These are phyloP conservation scores for Ogataea methylovora DNA, from an alignment of 805 yeast species.

Conservation along the genomic window DNA sequence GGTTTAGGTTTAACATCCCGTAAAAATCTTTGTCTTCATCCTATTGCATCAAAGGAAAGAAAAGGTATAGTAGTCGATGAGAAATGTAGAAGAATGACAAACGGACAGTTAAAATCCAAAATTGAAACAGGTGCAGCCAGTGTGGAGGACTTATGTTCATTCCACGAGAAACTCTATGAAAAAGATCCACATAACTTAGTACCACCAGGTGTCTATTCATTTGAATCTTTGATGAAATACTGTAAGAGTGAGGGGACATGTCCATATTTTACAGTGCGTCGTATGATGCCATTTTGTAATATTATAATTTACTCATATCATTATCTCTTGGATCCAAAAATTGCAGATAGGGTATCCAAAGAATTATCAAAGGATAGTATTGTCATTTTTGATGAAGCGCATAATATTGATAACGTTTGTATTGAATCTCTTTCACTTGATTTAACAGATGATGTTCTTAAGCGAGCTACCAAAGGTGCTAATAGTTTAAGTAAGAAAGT, in stretches of 20 bases:
- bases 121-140: conserved; percentile 53
- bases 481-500: conserved; percentile 68
- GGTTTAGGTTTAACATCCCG: conserved; percentile 93
- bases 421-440: conserved; percentile 91
- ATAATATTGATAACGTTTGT: conserved; percentile 97
- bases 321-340: conserved; percentile 92
- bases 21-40: conserved; percentile 90
- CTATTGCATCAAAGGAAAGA: conserved; percentile 77
- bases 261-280: conserved; percentile 95
- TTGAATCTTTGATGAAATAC: conserved; percentile 71
- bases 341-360: conserved; percentile 88
- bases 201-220: conserved; percentile 92
- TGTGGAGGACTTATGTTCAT: conserved; percentile 64
- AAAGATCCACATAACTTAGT: conserved; percentile 82
- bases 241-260: conserved; percentile 79
- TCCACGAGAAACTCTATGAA: conserved; percentile 83
- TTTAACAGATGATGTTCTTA: conserved; percentile 81
- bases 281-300: conserved; percentile 94
- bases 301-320: conserved; percentile 94
- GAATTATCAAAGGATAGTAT: conserved; percentile 91
- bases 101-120: conserved; percentile 73
- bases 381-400: conserved; percentile 97
- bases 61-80: conserved; percentile 94
- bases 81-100: conserved; percentile 89
- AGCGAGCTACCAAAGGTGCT: conserved; percentile 85